A percentile compares a stretch with the other conserved stretches of the same genome.
Evolutionary conservation across 345 rosid species (phyloP).

Genomic region (Moricandia moricandioides): DNA sequence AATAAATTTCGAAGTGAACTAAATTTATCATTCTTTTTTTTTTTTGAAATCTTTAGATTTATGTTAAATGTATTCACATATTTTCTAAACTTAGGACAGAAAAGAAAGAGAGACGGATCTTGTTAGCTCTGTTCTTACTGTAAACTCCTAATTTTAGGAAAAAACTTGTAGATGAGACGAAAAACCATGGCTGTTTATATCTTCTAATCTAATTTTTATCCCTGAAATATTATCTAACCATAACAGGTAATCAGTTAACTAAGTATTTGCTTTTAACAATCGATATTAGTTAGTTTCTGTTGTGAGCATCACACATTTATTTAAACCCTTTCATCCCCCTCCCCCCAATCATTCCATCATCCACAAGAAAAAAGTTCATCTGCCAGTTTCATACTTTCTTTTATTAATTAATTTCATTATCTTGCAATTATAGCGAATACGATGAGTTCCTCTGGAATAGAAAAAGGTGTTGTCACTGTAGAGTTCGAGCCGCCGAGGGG

Average conservation of each 20-base stretch:
- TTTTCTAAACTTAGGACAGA: too few relatives aligned
- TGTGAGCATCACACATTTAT: slow-evolving; percentile 3
- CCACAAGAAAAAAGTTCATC: slow-evolving; percentile 6
- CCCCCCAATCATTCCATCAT: not conserved
- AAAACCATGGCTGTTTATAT: not conserved
- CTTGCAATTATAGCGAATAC: too few relatives aligned
- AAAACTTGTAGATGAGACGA: not conserved
- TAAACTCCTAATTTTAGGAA: not conserved
- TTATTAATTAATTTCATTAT: too few relatives aligned
- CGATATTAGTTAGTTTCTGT: not conserved
- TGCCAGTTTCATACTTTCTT: not conserved
- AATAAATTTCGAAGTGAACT: too few relatives aligned
- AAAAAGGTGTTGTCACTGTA: too few relatives aligned
- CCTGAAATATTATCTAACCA: not conserved
- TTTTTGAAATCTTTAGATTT: too few relatives aligned
- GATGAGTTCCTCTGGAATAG: too few relatives aligned
- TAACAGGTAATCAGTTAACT: not conserved
- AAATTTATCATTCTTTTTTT: too few relatives aligned
- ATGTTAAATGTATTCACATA: too few relatives aligned
- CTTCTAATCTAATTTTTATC: slow-evolving; percentile 13
- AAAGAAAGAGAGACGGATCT: not conserved
- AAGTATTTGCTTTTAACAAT: not conserved
- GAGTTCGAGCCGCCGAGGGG: too few relatives aligned
- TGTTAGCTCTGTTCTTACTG: not conserved
- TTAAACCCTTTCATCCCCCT: slow-evolving; percentile 11